Evolutionary conservation across 768 basidiomycete genomes (phyloP), one percentile per base, ranked within the genome.

Genomic region (Tylopilus intermedius): DNA sequence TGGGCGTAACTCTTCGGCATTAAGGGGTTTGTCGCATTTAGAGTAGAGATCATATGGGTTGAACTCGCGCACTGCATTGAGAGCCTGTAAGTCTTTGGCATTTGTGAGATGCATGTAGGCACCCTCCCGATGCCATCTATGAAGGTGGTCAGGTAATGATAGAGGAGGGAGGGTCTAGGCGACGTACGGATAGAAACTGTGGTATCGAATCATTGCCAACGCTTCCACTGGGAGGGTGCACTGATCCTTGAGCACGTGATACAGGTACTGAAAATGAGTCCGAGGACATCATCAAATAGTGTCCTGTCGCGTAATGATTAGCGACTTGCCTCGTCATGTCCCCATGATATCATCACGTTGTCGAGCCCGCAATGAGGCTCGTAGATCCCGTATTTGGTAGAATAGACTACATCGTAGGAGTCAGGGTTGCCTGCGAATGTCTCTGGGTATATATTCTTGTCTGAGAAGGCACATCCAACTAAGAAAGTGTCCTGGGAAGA

Each of bases 1-100:
- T 13, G 90, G 88, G 56, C 81, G 78, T 22, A 95, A 75, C 62
- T 78, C 74, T 41, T 76, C 80, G 13, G 77, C 75, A 47, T 82
- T 69, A 49, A 84, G 80, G 5, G 82, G 79, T 40, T 79, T 78
- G 61, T 94, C 89, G 62, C 78, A 81, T 72, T 95, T 95, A 76
- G 85, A 88, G 75, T 96, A 96, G 7, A 96, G 79, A 64, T 94
- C 93, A 70, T 94, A 95, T 0, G 93, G 92, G 71, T 94, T 95
- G 79, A 95, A 95, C 0, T 85, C 86, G 42, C 79, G 78, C 27
- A 91, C 90, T 14, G 90, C 91, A 38, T 76, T 80, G 30, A 91
- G 79, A 18, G 80, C 75, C 49, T 72, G 72, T 53, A 69, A 58
- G 67, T 91, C 89, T 49, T 83, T 82, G 15, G 85, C 85, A 66